Evolutionary conservation across 2,329 filamentous ascomycete genomes (phyloP), one percentile per base, ranked within the genome.

Genomic region (Trichoderma pleuroti): DNA sequence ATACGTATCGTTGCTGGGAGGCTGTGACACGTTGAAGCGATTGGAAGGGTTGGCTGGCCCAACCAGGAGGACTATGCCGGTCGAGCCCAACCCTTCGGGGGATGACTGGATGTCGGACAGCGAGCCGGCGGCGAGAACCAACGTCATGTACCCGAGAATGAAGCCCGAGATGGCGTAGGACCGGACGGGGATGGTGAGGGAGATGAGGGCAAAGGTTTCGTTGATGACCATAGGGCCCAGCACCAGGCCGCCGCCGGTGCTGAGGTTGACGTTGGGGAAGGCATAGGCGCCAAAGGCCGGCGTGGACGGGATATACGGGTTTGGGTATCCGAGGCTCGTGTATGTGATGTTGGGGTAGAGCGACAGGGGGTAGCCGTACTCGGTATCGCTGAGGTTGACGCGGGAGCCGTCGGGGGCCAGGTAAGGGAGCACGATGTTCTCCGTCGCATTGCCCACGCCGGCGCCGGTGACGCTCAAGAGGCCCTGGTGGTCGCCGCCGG

Each of bases 271-370:
- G 30, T 79, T 84, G 1, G 82, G 82, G 71, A 87, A 89, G 28
- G 84, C 84, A 69, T 81, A 81, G 56, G 86, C 87, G 11, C 81
- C 77, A 70, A 80, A 82, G 49, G 82, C 80, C 16, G 80, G 80
- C 1, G 83, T 83, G 36, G 82, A 79, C 28, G 82, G 81, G 56
- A 82, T 78, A 62, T 79, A 77, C 3, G 76, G 77, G 72, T 84
- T 87, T 10, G 80, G 77, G 34, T 79, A 76, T 24, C 80, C 78
- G 11, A 85, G 82, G 71, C 83, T 78, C 52, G 80, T 77, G 76
- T 93, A 93, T 0, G 90, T 92, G 71, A 97, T 86, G 75, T 94
- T 94, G 1, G 94, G 94, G 76, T 93, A 97, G 3, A 97, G 85
- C 3, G 81, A 79, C 0, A 90, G 84, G 12, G 93, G 92, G 74